A percentile compares a stretch with the other conserved stretches of the same genome.
phyloP scores from a whole-genome alignment of 768 basidiomycete species.

The Mycena galopus region DNA sequence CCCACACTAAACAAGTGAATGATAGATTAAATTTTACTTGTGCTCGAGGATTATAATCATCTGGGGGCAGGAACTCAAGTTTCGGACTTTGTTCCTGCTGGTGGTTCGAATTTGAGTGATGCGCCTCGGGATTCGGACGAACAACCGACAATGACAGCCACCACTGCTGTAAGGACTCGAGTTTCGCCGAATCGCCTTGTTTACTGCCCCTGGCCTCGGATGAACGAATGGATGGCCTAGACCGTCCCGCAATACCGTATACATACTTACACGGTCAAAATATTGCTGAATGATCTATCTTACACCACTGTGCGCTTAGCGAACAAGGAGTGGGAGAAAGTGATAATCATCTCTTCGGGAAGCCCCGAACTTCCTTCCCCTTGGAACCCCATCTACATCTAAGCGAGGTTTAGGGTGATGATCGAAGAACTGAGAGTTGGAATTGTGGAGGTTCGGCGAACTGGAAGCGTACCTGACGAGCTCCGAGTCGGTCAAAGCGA shows the following conservation, averaged over 20 bases:
- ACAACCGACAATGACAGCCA: not conserved
- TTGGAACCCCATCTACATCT: conserved; percentile 14
- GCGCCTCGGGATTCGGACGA: not conserved
- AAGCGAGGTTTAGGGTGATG: not conserved
- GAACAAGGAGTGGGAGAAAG: not conserved
- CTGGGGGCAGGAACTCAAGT: not conserved
- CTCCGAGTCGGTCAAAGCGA: conserved; percentile 21
- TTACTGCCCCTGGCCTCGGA: not conserved
- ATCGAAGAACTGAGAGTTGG: not conserved
- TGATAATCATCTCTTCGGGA: conserved; percentile 32
- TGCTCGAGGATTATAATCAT: not conserved
- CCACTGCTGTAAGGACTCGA: not conserved
- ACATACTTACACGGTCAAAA: too few species aligned
- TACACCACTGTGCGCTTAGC: not conserved
- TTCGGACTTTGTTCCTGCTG: not conserved
- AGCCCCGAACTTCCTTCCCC: conserved; percentile 9
- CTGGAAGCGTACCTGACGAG: conserved; percentile 8
- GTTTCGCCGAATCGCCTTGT: not conserved
- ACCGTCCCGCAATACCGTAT: not conserved
- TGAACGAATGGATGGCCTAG: not conserved
- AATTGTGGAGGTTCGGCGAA: not conserved
- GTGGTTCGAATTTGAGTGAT: not conserved
- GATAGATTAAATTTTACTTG: not conserved
- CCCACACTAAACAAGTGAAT: not conserved
- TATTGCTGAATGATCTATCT: not conserved